Percentiles rank a stretch among this genome's conserved stretches.
phyloP scores from a whole-genome alignment of 805 yeast genomes.

The Yarrowia sp. region DNA sequence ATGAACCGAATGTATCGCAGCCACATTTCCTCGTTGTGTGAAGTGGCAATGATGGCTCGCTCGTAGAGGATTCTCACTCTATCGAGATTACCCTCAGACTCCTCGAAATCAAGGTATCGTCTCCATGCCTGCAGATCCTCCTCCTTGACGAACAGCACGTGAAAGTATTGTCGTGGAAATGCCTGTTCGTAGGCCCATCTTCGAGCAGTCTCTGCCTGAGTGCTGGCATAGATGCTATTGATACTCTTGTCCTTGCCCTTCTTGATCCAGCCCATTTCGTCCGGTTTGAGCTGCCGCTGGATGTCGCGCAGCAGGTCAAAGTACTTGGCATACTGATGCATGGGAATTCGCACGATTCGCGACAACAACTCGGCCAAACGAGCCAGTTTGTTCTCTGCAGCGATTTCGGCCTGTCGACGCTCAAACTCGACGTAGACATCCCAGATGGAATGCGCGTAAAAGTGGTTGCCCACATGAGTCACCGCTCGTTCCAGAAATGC shows the following conservation, averaged over 20 bases:
- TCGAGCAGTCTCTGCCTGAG: slow-evolving; percentile 61
- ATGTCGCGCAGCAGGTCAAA: slow-evolving; percentile 56
- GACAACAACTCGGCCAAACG: slow-evolving; percentile 52
- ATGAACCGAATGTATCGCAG: slow-evolving; percentile 65
- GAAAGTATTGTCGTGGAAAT: slow-evolving; percentile 58
- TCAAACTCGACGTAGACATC: slow-evolving; percentile 74
- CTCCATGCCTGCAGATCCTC: slow-evolving; percentile 64
- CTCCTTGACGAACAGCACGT: slow-evolving; percentile 55
- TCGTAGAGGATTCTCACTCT: slow-evolving; percentile 64
- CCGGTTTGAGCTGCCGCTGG: slow-evolving; percentile 47
- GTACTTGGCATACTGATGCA: slow-evolving; percentile 86
- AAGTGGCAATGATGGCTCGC: slow-evolving; percentile 64
- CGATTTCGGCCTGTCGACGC: slow-evolving; percentile 50
- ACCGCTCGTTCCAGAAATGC: slow-evolving; percentile 58
- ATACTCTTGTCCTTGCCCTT: slow-evolving; percentile 36
- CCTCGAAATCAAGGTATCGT: slow-evolving; percentile 64
- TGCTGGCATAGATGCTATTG: slow-evolving; percentile 50
- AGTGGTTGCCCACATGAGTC: slow-evolving; percentile 67
- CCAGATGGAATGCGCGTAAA: slow-evolving; percentile 83
- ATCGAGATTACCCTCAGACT: slow-evolving; percentile 46
- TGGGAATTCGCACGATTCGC: slow-evolving; percentile 58
- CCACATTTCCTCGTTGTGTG: slow-evolving; percentile 71
- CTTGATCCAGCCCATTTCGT: slow-evolving; percentile 15
- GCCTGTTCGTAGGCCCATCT: slow-evolving; percentile 78
- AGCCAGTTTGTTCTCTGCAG: slow-evolving; percentile 49